These are phyloP conservation scores for Solanum commersonii DNA, from an alignment of 257 asterid species.

Conservation along the genomic window DNA sequence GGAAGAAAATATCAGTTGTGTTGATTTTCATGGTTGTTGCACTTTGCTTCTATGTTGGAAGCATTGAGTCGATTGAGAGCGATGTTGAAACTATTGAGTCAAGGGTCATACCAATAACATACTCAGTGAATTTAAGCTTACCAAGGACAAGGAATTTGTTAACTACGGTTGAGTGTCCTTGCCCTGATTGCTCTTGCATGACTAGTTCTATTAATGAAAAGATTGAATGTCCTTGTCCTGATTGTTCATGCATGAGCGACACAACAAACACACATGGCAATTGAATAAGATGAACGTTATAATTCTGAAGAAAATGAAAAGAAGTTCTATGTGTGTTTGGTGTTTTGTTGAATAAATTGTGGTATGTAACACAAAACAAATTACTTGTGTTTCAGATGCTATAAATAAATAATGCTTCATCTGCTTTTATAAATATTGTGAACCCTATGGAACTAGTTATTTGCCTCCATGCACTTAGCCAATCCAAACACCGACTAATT, in stretches of 20 bases:
- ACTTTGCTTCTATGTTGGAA: neutral
- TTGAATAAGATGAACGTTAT: neutral
- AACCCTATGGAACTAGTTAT: neutral
- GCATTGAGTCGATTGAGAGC: neutral
- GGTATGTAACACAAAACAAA: neutral
- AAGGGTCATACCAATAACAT: neutral
- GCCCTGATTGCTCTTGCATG: neutral
- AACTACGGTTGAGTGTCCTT: neutral
- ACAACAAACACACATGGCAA: neutral
- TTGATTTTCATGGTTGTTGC: neutral
- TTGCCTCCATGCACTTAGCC: neutral
- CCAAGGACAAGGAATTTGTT: neutral
- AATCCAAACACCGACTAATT: neutral
- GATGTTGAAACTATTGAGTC: neutral
- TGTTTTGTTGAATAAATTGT: neutral
- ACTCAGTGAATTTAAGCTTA: neutral
- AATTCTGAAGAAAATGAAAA: neutral
- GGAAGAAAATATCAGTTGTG: neutral
- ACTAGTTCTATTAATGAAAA: neutral
- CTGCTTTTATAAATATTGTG: neutral
- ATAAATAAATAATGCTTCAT: neutral
- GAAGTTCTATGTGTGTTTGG: neutral
- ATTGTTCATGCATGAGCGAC: neutral
- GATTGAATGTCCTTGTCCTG: neutral
- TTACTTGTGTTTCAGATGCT: neutral